Conservation (phyloP, 192 early-diverging fungal species). For the Dissophora globulifera region DNA sequence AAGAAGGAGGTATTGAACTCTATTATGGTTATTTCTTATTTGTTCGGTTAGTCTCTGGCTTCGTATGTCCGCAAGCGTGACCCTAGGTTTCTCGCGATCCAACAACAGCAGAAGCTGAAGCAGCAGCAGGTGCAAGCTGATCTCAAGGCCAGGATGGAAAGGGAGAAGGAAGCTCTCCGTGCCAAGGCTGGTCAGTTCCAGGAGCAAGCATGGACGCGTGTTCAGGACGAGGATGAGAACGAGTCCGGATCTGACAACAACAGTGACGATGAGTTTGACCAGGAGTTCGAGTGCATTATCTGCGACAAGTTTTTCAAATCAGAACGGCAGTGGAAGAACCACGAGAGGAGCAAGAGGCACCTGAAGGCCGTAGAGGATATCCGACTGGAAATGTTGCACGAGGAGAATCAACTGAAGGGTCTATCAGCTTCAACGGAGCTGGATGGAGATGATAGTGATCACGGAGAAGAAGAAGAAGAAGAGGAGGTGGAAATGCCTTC, state of each 20-base stretch:
- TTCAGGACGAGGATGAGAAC: constrained; percentile 52
- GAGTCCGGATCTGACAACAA: constrained; percentile 15
- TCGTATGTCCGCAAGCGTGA: constrained; percentile 87
- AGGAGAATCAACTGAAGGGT: constrained; percentile 60
- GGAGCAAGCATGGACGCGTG: constrained; percentile 80
- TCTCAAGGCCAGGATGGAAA: constrained; percentile 67
- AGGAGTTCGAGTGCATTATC: constrained; percentile 83
- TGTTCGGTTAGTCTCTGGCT: constrained; percentile 80
- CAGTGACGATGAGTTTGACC: constrained; percentile 58
- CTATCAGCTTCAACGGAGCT: constrained; percentile 10
- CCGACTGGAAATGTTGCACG: constrained; percentile 77
- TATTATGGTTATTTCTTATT: neutral
- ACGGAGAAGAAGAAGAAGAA: constrained; percentile 34
- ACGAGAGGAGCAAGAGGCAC: constrained; percentile 91
- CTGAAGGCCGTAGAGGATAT: constrained; percentile 80
- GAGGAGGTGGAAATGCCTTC: constrained; percentile 40
- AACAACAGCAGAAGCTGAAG: constrained; percentile 64
- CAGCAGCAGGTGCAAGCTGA: constrained; percentile 67
- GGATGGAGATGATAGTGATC: constrained; percentile 19
- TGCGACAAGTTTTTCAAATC: constrained; percentile 92
- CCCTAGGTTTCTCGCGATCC: constrained; percentile 82
- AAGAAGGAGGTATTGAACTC: too few relatives aligned
- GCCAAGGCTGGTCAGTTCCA: constrained; percentile 67
- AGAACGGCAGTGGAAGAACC: constrained; percentile 82
- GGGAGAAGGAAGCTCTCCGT: constrained; percentile 63